These are phyloP conservation scores for Adansonia madagascariensis DNA, from an alignment of 441 rosid species.

Conservation along the genomic window DNA sequence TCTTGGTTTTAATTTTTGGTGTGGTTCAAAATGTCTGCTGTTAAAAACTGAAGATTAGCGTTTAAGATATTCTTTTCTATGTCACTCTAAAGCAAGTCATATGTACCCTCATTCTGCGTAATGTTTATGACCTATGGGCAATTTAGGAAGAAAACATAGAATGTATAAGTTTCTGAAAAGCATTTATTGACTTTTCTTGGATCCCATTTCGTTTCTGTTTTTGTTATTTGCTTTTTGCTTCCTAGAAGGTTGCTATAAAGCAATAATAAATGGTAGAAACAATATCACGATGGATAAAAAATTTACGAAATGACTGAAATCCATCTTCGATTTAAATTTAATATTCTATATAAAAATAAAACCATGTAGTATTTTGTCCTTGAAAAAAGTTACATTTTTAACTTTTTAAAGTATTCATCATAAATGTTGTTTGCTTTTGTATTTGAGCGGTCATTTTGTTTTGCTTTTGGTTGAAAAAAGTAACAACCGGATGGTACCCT, in stretches of 20 bases:
- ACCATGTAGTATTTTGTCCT: background rate
- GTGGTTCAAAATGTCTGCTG: constrained; percentile 1
- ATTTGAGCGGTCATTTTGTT: background rate
- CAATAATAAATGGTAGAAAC: background rate
- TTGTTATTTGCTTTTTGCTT: background rate
- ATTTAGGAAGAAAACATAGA: too few relatives aligned
- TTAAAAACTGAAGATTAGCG: background rate
- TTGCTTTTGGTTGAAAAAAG: constrained; percentile 12
- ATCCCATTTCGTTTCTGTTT: background rate
- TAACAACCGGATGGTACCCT: background rate
- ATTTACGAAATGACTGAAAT: background rate
- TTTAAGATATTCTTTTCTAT: background rate
- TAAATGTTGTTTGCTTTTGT: constrained; percentile 12
- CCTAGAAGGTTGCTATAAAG: background rate
- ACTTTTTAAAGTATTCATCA: constrained; percentile 6
- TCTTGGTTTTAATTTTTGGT: background rate
- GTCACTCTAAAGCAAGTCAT: background rate
- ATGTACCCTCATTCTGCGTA: background rate
- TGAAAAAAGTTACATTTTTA: background rate
- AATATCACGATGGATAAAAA: background rate
- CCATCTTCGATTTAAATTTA: background rate
- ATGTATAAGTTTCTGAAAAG: too few relatives aligned
- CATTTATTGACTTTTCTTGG: background rate
- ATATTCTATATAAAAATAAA: background rate
- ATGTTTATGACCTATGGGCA: background rate